Evolutionary conservation across 1,284 basidiomycete species (phyloP).

Genomic region (Melampsora larici-populina): DNA sequence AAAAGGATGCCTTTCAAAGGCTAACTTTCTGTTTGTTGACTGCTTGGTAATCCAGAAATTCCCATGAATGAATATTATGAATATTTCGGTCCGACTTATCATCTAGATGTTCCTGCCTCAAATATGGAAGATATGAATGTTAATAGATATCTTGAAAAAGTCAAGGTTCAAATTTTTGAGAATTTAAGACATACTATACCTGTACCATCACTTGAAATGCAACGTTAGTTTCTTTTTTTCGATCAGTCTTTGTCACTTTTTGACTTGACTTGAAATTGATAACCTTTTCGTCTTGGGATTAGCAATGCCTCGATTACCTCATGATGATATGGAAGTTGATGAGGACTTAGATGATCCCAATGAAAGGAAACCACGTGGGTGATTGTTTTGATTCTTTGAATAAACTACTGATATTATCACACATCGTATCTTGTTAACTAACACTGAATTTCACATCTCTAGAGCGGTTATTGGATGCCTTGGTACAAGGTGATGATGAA

Average conservation of each 20-base stretch:
- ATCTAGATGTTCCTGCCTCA: constrained; percentile 90
- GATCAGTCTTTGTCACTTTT: background rate
- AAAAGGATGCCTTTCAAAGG: background rate
- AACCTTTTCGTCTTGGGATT: background rate
- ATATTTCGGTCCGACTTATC: constrained; percentile 97
- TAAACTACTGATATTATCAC: background rate
- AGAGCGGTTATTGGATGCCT: constrained; percentile 55
- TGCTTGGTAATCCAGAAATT: constrained; percentile 70
- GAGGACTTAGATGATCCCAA: constrained; percentile 65
- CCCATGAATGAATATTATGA: constrained; percentile 98
- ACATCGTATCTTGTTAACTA: background rate
- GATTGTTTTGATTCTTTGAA: background rate
- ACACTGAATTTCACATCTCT: background rate
- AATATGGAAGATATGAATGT: constrained; percentile 97
- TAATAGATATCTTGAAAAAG: constrained; percentile 83
- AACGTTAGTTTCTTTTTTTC: constrained; percentile 61
- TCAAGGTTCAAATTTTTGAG: constrained; percentile 87
- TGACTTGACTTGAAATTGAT: background rate
- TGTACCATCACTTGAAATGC: constrained; percentile 85
- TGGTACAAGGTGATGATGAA: constrained; percentile 72
- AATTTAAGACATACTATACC: constrained; percentile 77
- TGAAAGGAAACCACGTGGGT: constrained; percentile 62
- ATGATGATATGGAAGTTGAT: constrained; percentile 62
- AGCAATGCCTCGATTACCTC: constrained; percentile 45
- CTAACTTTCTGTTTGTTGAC: background rate